Percentiles rank a stretch among this genome's conserved stretches.
phyloP scores from a whole-genome alignment of 2,329 filamentous ascomycete species.

The Berkeleyomyces rouxiae region DNA sequence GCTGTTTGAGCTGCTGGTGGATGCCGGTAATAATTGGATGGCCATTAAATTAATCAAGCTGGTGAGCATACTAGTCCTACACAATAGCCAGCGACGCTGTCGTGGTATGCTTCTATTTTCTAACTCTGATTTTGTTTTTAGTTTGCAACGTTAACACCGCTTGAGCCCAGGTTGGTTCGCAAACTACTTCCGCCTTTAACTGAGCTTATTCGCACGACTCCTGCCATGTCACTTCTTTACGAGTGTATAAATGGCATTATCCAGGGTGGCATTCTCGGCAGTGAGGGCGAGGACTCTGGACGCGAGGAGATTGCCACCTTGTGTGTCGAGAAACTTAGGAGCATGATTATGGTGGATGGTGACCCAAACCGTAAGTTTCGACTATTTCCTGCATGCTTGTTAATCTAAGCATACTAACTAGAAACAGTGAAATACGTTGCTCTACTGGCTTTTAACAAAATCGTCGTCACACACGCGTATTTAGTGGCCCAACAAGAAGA shows the following conservation, averaged over 20 bases:
- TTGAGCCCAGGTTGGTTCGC: constrained; percentile 79
- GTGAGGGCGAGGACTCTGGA: constrained; percentile 60
- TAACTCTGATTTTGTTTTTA: constrained; percentile 23
- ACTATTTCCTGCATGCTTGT: not conserved
- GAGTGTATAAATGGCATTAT: constrained; percentile 99
- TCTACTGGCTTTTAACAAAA: constrained; percentile 85
- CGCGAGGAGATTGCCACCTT: constrained; percentile 83
- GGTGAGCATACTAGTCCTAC: constrained; percentile 31
- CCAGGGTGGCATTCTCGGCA: constrained; percentile 82
- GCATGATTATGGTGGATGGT: constrained; percentile 85
- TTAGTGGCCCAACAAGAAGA: constrained; percentile 87
- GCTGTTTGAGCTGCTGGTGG: constrained; percentile 80
- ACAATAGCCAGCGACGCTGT: not conserved
- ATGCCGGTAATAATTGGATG: constrained; percentile 98
- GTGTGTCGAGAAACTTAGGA: constrained; percentile 81
- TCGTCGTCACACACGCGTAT: constrained; percentile 73
- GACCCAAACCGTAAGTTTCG: constrained; percentile 68
- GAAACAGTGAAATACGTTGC: constrained; percentile 84
- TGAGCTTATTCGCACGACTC: constrained; percentile 82
- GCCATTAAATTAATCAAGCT: constrained; percentile 98
- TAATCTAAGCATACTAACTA: constrained; percentile 13
- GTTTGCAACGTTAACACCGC: constrained; percentile 86
- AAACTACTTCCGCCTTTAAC: constrained; percentile 85
- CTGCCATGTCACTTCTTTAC: constrained; percentile 94
- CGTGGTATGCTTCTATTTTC: not conserved